These are phyloP conservation scores for Periconia macrospinosa DNA, from an alignment of 2,329 filamentous ascomycete species.

Conservation along the genomic window DNA sequence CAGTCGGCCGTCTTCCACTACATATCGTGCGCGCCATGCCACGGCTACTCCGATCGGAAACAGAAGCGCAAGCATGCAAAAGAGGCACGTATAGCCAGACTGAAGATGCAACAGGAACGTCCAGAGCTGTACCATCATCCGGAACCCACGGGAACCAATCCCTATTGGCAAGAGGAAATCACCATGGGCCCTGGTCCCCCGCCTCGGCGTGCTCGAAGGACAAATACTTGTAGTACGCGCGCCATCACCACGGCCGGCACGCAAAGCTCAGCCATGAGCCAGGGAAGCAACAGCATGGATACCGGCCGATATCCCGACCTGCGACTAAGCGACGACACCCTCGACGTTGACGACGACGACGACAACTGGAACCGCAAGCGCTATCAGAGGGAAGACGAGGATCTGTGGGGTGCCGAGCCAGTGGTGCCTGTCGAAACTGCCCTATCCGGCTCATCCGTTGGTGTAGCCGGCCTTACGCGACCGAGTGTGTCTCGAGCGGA, in stretches of 20 bases:
- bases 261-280: conserved; percentile 52
- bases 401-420: conserved; percentile 72
- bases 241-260: conserved; percentile 61
- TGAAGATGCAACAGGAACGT: conserved; percentile 66
- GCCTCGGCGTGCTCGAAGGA: conserved; percentile 58
- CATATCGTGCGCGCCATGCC: conserved; percentile 76
- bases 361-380: conserved; percentile 74
- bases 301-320: conserved; percentile 25
- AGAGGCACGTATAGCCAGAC: conserved; percentile 67
- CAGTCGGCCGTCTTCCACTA: conserved; percentile 81
- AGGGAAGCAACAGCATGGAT: conserved; percentile 42
- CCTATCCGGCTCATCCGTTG: conserved; percentile 34
- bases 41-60: conserved; percentile 68
- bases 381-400: conserved; percentile 87
- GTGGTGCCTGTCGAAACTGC: conserved; percentile 34
- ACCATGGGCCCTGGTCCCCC: conserved; percentile 74
- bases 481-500: conserved; percentile 35
- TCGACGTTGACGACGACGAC: conserved; percentile 39
- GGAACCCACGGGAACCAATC: conserved; percentile 81
- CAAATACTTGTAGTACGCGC: conserved; percentile 58
- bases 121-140: conserved; percentile 78
- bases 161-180: conserved; percentile 88
- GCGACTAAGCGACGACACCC: conserved; percentile 22
- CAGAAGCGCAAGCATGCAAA: conserved; percentile 72
- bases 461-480: conserved; percentile 27